A percentile compares a stretch with the other conserved stretches of the same genome.
These are phyloP conservation scores for Pichia ethanolica DNA, from an alignment of 805 yeast genomes.

Conservation along the genomic window DNA sequence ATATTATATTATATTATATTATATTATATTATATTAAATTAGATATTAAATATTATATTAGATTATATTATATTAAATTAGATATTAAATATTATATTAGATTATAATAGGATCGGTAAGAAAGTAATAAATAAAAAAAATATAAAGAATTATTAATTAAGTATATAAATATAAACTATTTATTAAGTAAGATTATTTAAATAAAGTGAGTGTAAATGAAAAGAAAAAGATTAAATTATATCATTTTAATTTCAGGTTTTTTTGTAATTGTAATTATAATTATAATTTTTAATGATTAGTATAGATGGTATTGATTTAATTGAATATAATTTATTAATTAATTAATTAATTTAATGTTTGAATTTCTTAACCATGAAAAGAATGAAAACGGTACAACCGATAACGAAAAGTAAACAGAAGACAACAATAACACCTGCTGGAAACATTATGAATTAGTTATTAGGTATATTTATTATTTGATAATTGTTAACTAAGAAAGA, in stretches of 20 bases:
- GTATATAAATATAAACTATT: too few relatives aligned
- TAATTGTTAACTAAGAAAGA: too few relatives aligned
- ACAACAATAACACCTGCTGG: conserved; percentile 64
- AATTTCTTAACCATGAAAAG: conserved; percentile 27
- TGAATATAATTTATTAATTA: too few relatives aligned
- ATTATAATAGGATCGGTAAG: not conserved
- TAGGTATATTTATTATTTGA: not conserved
- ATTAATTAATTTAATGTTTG: conserved; percentile 22
- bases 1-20: not conserved
- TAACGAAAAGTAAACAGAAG: conserved; percentile 45
- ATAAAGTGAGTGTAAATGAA: too few relatives aligned
- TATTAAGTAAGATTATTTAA: too few relatives aligned
- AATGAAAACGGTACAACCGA: conserved; percentile 27
- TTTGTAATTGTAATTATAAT: too few relatives aligned
- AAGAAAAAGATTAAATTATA: too few relatives aligned
- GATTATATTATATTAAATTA: not conserved
- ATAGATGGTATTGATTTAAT: too few relatives aligned
- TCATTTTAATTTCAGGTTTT: too few relatives aligned
- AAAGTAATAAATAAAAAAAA: not conserved
- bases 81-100: not conserved
- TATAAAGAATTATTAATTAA: not conserved
- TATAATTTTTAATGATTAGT: too few relatives aligned
- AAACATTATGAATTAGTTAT: conserved; percentile 32
- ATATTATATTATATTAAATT: not conserved
- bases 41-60: not conserved